phyloP scores from a whole-genome alignment of 2,329 filamentous ascomycete species.

The Hyphodiscus sp. region DNA sequence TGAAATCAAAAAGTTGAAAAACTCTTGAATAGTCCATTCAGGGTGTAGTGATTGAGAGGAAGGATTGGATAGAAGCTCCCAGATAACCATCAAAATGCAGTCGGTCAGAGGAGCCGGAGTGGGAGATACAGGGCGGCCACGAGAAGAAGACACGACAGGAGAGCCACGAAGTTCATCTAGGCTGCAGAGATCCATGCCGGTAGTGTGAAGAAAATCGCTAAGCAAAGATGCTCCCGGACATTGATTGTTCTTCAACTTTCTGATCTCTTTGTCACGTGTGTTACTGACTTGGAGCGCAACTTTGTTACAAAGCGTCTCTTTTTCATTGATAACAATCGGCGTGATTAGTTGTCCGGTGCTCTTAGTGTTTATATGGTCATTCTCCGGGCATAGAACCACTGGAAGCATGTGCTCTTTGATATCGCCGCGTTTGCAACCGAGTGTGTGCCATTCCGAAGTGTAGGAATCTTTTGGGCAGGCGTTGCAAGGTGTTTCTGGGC shows the following conservation, averaged over 20 bases:
- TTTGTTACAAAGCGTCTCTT: neutral
- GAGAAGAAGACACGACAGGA: neutral
- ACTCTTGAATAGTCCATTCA: neutral
- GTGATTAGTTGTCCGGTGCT: neutral
- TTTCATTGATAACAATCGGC: neutral
- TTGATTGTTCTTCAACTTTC: neutral
- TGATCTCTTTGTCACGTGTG: neutral
- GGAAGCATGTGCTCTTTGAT: neutral
- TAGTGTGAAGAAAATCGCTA: neutral
- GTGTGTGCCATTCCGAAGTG: neutral
- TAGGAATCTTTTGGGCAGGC: neutral
- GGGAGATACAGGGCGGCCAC: neutral
- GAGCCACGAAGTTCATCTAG: neutral
- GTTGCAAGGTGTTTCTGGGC: neutral
- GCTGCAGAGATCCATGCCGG: neutral
- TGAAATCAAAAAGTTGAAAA: neutral
- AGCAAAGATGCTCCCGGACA: neutral
- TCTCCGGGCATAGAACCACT: neutral
- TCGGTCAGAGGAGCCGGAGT: neutral
- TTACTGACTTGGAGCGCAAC: neutral
- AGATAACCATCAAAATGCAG: neutral
- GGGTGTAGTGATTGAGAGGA: neutral
- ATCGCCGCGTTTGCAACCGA: constrained; percentile 10
- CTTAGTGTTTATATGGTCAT: neutral
- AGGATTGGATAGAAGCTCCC: neutral